phyloP scores from a whole-genome alignment of 345 rosid genomes.

The Murraya koenigii region DNA sequence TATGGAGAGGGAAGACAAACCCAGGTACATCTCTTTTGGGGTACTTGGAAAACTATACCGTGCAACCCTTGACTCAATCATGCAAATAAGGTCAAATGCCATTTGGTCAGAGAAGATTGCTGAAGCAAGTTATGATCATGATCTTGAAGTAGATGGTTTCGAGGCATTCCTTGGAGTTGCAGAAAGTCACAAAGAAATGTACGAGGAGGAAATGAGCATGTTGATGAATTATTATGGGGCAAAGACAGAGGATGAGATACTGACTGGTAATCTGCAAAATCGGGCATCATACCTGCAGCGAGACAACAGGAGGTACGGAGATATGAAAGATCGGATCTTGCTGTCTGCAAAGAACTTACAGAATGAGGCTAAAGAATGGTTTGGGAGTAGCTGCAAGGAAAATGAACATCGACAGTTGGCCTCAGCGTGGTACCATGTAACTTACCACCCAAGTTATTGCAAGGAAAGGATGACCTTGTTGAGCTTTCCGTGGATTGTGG shows the following conservation, averaged over 20 bases:
- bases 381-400: constrained; percentile 47
- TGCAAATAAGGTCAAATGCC: constrained; percentile 26
- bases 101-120: constrained; percentile 41
- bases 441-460: constrained; percentile 50
- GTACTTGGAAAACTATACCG: constrained; percentile 84
- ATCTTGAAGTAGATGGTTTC: constrained; percentile 71
- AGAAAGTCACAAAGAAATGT: constrained; percentile 45
- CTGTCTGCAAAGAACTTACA: constrained; percentile 52
- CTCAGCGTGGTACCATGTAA: constrained; percentile 88
- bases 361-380: constrained; percentile 67
- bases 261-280: constrained; percentile 70
- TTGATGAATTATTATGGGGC: constrained; percentile 69
- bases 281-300: constrained; percentile 59
- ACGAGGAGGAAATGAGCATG: constrained; percentile 54
- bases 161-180: constrained; percentile 50
- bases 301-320: constrained; percentile 73
- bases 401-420: constrained; percentile 47
- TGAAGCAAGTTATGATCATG: constrained; percentile 47
- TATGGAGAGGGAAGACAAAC: constrained; percentile 69
- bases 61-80: constrained; percentile 33
- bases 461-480: constrained; percentile 41
- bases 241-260: constrained; percentile 74
- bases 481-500: constrained; percentile 86
- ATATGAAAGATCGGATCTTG: constrained; percentile 71
- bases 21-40: constrained; percentile 54